phyloP scores from a whole-genome alignment of 176 grass and related monocot species.

The Oryza punctata region DNA sequence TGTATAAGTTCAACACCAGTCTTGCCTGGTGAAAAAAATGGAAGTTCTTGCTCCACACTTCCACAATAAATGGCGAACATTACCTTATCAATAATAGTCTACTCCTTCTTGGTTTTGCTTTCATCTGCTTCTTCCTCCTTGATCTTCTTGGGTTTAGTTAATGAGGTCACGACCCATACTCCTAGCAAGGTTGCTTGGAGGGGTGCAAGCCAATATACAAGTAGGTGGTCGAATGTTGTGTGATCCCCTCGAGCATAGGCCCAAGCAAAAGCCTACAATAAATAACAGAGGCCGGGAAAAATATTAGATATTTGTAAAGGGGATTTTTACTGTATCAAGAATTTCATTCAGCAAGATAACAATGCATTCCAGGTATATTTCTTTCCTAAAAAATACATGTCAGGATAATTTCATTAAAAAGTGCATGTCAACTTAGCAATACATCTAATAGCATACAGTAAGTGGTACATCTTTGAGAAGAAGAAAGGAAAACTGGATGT shows the following conservation, averaged over 20 bases:
- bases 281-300: slow-evolving; percentile 31
- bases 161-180: slow-evolving; percentile 64
- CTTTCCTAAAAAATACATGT: background rate
- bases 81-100: slow-evolving; percentile 20
- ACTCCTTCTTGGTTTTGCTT: slow-evolving; percentile 72
- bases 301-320: slow-evolving; percentile 25
- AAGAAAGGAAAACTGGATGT: background rate
- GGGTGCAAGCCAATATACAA: slow-evolving; percentile 95
- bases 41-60: slow-evolving; percentile 23
- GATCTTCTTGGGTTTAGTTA: slow-evolving; percentile 58
- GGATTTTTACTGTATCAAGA: background rate
- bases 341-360: background rate
- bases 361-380: background rate
- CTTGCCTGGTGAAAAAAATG: slow-evolving; percentile 11
- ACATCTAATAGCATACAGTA: background rate
- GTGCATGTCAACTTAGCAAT: background rate
- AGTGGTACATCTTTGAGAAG: background rate
- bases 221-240: slow-evolving; percentile 68
- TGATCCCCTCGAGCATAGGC: slow-evolving; percentile 94
- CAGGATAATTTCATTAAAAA: background rate
- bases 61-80: slow-evolving; percentile 15
- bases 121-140: slow-evolving; percentile 45
- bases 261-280: slow-evolving; percentile 88
- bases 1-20: background rate
- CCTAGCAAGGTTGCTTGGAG: slow-evolving; percentile 82